These are phyloP conservation scores for Solanum corneliomulleri DNA, from an alignment of 257 asterid species.

Conservation along the genomic window DNA sequence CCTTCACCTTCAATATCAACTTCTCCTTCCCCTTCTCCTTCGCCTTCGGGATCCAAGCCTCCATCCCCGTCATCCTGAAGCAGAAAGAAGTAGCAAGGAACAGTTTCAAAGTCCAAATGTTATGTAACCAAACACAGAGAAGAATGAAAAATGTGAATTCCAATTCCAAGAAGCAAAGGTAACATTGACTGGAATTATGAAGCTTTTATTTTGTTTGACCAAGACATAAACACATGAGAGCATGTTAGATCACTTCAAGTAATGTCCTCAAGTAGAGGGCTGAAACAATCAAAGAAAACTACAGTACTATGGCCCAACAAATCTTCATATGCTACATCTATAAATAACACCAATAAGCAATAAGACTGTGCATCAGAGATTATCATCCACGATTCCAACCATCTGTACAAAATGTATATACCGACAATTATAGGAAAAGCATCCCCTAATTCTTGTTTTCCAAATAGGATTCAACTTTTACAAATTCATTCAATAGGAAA, in stretches of 20 bases:
- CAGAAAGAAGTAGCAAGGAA: background rate
- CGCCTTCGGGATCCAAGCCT: constrained; percentile 24
- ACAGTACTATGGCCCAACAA: background rate
- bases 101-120: background rate
- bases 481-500: background rate
- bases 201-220: background rate
- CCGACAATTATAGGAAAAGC: background rate
- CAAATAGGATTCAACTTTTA: background rate
- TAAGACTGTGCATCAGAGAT: background rate
- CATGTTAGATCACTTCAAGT: background rate
- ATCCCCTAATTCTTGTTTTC: background rate
- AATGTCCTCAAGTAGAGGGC: background rate
- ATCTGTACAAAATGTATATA: background rate
- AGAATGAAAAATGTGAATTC: background rate
- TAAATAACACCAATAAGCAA: background rate
- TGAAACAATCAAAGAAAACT: background rate
- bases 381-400: background rate
- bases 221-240: background rate
- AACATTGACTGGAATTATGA: background rate
- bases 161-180: background rate
- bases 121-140: background rate
- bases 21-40: constrained; percentile 23
- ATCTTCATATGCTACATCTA: background rate
- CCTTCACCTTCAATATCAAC: constrained; percentile 25
- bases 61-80: constrained; percentile 51